phyloP scores from a whole-genome alignment of 495 filamentous ascomycete genomes.

The Aspergillus saccharolyticus region DNA sequence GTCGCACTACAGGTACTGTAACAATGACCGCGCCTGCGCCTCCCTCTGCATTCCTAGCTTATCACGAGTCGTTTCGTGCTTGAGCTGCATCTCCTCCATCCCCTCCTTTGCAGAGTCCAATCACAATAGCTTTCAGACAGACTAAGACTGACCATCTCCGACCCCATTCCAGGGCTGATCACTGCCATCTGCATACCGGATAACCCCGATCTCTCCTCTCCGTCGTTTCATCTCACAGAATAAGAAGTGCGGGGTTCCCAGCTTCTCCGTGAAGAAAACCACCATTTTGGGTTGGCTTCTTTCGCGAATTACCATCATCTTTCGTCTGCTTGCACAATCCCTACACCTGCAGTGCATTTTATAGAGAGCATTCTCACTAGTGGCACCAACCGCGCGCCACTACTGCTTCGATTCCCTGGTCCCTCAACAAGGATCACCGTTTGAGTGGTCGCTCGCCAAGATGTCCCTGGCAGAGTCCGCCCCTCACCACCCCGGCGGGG shows the following conservation, averaged over 20 bases:
- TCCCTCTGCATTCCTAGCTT: neutral
- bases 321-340: too few species aligned
- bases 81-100: neutral
- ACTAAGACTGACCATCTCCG: neutral
- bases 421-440: neutral
- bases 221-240: neutral
- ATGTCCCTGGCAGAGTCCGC: constrained; percentile 12
- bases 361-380: neutral
- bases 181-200: neutral
- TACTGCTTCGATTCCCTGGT: neutral
- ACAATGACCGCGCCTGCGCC: neutral
- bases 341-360: neutral
- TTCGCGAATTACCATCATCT: too few species aligned
- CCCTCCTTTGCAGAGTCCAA: neutral
- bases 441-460: neutral
- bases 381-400: neutral
- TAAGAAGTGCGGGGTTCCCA: constrained; percentile 1
- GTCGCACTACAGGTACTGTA: neutral
- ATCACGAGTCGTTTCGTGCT: neutral
- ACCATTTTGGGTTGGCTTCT: too few species aligned
- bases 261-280: neutral
- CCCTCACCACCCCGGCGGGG: constrained; percentile 6
- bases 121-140: neutral
- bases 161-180: neutral
- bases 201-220: neutral